Evolutionary conservation across 164 flowering plant species (phyloP), one percentile per base, ranked within the genome.

Genomic region (Piper longum): DNA sequence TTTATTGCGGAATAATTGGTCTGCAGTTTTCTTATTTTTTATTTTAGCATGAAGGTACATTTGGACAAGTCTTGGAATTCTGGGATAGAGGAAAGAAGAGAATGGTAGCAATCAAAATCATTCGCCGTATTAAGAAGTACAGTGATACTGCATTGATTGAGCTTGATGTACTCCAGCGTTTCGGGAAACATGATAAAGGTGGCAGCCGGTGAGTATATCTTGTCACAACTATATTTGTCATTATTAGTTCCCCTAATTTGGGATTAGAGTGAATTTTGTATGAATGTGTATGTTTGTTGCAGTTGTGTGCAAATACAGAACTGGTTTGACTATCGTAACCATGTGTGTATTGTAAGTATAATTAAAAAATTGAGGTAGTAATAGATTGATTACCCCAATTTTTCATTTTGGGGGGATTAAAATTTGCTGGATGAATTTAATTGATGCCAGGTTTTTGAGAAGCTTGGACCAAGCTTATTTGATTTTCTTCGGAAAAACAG

Each of bases 321-420:
- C 91, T 95, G 96, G 99, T 95, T 95, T 91, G 99, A 95, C 91
- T 95, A 95, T 86, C 96, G 96, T 87, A 95, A 95, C 81, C 99
- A 95, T 95, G 85, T 95, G 77, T 95, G 99, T 95, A 95, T 95
- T 83, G 99, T 95, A 95, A 95, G 99, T 95, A 87, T 76, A 66
- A 26, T n/a, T n/a, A n/a, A n/a, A 57, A 59, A 65, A 71, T 79
- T 81, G 73, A 54, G 73, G 79, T 85, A 82, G 74, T 72, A 66
- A 79, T 81, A 62, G 56, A 45, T 66, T 66, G 62, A 59, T 66
- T 66, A 79, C 88, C 91, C 95, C 86, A 79, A 63, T 65, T 66
- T 75, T 39, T 69, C 73, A 63, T 67, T 44, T 73, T 67, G 70
- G 67, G 82, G 84, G 93, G 85, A 71, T 85, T 80, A 80, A 85